Percentiles rank a stretch among this genome's conserved stretches.
Evolutionary conservation across 2,329 filamentous ascomycete genomes (phyloP).

Genomic region (Paracoccidioides lutzii): DNA sequence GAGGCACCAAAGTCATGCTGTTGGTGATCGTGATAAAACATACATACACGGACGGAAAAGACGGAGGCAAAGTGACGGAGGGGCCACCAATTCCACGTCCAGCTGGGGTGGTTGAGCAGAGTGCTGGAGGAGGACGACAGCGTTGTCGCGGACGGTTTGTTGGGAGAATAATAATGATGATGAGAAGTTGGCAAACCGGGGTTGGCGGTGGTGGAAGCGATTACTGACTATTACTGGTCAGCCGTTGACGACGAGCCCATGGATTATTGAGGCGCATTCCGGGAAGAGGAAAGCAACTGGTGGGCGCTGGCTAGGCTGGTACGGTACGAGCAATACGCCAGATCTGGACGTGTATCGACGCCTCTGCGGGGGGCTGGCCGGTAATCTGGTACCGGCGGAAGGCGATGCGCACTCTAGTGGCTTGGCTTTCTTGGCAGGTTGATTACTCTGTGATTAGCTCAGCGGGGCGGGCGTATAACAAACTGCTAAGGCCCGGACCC

Average conservation of each 20-base stretch:
- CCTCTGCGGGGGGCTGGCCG: not conserved
- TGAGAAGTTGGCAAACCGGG: not conserved
- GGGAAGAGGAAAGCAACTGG: not conserved
- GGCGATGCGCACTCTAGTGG: not conserved
- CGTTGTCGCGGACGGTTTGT: not conserved
- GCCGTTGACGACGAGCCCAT: not conserved
- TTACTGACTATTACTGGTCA: not conserved
- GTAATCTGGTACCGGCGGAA: not conserved
- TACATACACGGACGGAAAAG: not conserved
- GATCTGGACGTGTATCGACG: not conserved
- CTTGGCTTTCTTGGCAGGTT: not conserved
- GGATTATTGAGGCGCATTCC: not conserved
- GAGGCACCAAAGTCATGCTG: not conserved
- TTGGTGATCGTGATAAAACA: not conserved
- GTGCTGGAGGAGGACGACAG: not conserved
- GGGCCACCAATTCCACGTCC: not conserved
- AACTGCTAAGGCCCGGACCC: not conserved
- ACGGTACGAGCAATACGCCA: not conserved
- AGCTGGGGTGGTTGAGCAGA: not conserved
- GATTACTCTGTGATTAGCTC: not conserved
- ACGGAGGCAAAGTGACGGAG: not conserved
- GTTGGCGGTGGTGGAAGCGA: not conserved
- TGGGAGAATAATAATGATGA: not conserved
- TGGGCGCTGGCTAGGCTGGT: not conserved
- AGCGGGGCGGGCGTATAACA: not conserved